Base-by-base conservation (phyloP, 2,329 filamentous ascomycete genomes). In the Aspergillus aculeatinus region DNA sequence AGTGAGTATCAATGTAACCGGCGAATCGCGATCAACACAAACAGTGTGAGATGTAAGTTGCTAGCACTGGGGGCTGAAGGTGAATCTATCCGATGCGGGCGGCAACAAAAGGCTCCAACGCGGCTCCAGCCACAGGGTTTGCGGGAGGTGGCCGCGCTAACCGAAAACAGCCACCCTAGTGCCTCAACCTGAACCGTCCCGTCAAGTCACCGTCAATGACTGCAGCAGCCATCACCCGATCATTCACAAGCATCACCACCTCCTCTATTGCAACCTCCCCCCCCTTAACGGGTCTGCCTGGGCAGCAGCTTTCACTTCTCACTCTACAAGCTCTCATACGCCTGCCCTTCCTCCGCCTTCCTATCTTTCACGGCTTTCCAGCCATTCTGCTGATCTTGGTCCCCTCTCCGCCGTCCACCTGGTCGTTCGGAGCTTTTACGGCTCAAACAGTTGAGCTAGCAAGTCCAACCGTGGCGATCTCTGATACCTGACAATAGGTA, bases 401-500 rank as follows among this genome's bases (percentile, higher is more conserved):
- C 61, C 68, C 60, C 64, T 63, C 59, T 62, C 65, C 69, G 61
- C 66, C 65, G 62, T 60, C 69, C 65, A 66, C 61, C 67, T 68
- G 66, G 67, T 73, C 67, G 66, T 70, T 67, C 62, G 68, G 69
- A 72, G 70, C 71, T 68, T 69, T 68, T 69, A 70, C 67, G 69
- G 67, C 72, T 66, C 68, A 70, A 67, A 61, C 66, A 72, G 65
- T 65, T 68, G 59, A 72, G 64, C 67, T 69, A 72, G 64, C 70
- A 73, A 35, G 70, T 76, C 70, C 69, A 71, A 72, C 70, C 69
- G 76, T 78, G 77, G 75, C 76, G 73, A 76, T 73, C 70, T 69
- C 70, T 69, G 72, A 71, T 73, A 72, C 71, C 71, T 80, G 73
- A 79, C 71, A 72, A 73, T 73, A 77, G 76, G 77, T 79, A 76